Evolutionary conservation across 495 filamentous ascomycete species (phyloP).

Genomic region (Aeminium ludgeri): DNA sequence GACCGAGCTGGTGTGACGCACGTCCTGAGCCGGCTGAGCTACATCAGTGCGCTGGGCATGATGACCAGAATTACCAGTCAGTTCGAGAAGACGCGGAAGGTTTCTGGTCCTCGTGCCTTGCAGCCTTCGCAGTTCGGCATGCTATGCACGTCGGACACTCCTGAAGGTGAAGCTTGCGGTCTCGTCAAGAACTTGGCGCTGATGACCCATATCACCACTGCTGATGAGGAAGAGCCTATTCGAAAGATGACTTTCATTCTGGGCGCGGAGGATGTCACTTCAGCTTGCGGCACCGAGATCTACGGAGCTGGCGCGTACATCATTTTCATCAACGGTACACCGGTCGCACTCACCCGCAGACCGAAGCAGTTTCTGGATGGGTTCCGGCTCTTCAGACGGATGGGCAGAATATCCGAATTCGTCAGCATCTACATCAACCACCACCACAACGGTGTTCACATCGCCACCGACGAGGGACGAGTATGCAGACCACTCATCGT

Average conservation of each 20-base stretch:
- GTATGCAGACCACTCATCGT: constrained; percentile 92
- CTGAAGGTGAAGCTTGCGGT: constrained; percentile 96
- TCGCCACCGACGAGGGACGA: constrained; percentile 90
- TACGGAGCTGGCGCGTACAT: constrained; percentile 70
- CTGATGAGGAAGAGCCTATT: constrained; percentile 80
- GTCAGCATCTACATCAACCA: constrained; percentile 90
- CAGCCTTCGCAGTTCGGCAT: constrained; percentile 97
- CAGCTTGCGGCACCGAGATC: constrained; percentile 61
- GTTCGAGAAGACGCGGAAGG: constrained; percentile 95
- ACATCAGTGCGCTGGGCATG: constrained; percentile 97
- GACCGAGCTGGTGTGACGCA: constrained; percentile 93
- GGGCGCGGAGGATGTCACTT: constrained; percentile 60
- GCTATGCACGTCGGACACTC: constrained; percentile 91
- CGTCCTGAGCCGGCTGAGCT: constrained; percentile 85
- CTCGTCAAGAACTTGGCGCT: constrained; percentile 95
- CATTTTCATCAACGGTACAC: constrained; percentile 89
- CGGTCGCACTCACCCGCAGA: constrained; percentile 61
- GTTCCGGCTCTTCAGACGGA: constrained; percentile 70
- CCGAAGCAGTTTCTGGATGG: constrained; percentile 68
- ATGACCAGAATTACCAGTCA: constrained; percentile 98
- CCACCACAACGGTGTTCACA: constrained; percentile 78
- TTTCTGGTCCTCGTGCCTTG: constrained; percentile 82
- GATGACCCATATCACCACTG: constrained; percentile 97
- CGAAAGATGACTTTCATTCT: constrained; percentile 60
- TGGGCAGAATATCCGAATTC: constrained; percentile 82